Evolutionary conservation across 2,329 filamentous ascomycete species (phyloP).

Genomic region (Colletotrichum zoysiae): DNA sequence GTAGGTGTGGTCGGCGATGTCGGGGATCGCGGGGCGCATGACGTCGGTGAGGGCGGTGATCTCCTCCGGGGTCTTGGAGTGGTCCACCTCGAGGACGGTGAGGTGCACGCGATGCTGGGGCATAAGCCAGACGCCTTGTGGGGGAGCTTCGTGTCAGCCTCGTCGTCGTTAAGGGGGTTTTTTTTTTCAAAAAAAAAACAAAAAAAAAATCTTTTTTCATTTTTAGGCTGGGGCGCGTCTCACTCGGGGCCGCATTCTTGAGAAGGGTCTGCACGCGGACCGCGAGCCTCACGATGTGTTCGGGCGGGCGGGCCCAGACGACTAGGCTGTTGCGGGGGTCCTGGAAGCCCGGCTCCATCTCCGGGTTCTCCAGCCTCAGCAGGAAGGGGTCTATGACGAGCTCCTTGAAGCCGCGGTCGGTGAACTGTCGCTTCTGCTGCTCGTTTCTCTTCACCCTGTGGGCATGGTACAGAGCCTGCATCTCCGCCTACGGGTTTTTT

Average conservation of each 20-base stretch:
- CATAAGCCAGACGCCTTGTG: constrained; percentile 86
- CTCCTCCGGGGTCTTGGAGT: constrained; percentile 78
- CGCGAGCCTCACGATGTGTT: constrained; percentile 77
- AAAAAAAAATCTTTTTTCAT: too few relatives aligned
- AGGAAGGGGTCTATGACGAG: constrained; percentile 84
- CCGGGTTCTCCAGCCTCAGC: constrained; percentile 73
- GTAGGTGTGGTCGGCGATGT: constrained; percentile 75
- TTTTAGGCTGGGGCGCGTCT: constrained; percentile 51
- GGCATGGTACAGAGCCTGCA: constrained; percentile 78
- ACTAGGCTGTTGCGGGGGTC: constrained; percentile 87
- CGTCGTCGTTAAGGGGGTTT: background rate
- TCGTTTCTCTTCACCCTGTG: constrained; percentile 82
- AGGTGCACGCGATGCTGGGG: constrained; percentile 83
- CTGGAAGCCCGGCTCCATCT: constrained; percentile 74
- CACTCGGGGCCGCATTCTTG: constrained; percentile 75
- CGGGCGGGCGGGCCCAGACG: constrained; percentile 88
- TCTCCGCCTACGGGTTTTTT: constrained; percentile 62
- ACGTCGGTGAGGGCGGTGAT: constrained; percentile 72
- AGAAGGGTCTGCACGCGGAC: constrained; percentile 76
- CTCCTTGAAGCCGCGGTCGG: constrained; percentile 75
- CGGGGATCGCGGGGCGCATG: constrained; percentile 67
- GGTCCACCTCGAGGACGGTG: constrained; percentile 87
- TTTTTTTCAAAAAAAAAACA: too few relatives aligned
- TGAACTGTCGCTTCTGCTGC: constrained; percentile 80
- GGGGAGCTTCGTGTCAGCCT: background rate